Evolutionary conservation across 768 basidiomycete genomes (phyloP).

Genomic region (Sutorius australiensis): DNA sequence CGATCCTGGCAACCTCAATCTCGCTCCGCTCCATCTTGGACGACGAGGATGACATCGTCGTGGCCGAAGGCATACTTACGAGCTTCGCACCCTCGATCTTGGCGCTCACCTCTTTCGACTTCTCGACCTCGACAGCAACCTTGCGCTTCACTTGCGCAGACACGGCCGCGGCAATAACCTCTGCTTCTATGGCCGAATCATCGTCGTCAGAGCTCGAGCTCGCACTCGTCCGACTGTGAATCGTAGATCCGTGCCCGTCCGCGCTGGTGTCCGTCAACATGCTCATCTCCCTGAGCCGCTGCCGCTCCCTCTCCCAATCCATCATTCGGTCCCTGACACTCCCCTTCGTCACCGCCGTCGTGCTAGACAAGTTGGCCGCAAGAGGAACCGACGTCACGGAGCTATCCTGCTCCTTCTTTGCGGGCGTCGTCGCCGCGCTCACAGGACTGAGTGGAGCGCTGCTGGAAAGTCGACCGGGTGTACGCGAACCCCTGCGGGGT

Average conservation of each 20-base stretch:
- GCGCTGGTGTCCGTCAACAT: conserved; percentile 52
- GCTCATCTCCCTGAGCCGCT: conserved; percentile 67
- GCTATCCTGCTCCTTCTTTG: conserved; percentile 14
- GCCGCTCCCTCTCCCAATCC: conserved; percentile 74
- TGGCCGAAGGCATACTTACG: conserved; percentile 9
- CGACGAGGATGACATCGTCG: conserved; percentile 17
- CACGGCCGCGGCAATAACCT: conserved; percentile 22
- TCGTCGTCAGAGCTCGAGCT: conserved; percentile 23
- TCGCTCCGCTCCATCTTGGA: conserved; percentile 26
- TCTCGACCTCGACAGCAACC: background rate
- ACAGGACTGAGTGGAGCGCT: conserved; percentile 11
- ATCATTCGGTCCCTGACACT: conserved; percentile 57
- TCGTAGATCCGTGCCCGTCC: conserved; percentile 32
- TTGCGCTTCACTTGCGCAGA: conserved; percentile 8
- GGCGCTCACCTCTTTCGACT: background rate
- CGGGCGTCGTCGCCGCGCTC: conserved; percentile 4
- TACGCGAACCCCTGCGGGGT: conserved; percentile 8
- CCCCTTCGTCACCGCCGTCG: conserved; percentile 21
- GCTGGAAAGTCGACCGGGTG: background rate
- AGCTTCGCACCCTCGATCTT: conserved; percentile 4
- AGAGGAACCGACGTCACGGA: conserved; percentile 11
- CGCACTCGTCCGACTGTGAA: conserved; percentile 16
- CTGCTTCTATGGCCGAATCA: conserved; percentile 25
- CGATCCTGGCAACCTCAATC: conserved; percentile 30
- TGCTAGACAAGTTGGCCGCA: conserved; percentile 16